Conservation (phyloP, 495 filamentous ascomycete genomes). For the Apodospora peruviana region DNA sequence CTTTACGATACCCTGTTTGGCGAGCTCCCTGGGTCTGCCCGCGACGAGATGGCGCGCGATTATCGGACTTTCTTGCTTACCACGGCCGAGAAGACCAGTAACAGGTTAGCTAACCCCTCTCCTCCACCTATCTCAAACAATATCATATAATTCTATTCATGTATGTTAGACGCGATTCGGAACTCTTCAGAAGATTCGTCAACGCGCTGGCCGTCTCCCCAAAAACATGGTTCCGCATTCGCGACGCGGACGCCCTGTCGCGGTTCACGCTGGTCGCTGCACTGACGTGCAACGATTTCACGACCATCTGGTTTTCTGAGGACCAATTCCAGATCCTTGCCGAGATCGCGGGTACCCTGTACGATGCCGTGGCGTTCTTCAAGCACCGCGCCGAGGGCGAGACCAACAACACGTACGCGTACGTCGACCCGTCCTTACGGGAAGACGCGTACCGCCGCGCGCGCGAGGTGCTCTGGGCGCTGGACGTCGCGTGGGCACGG, state of each 20-base stretch:
- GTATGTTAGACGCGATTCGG: not conserved
- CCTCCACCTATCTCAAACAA: not conserved
- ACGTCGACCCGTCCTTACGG: not conserved
- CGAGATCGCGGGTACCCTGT: not conserved
- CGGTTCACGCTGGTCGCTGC: not conserved
- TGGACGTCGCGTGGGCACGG: not conserved
- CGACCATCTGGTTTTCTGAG: not conserved
- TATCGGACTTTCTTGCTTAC: conserved; percentile 10
- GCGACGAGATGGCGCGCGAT: conserved; percentile 10
- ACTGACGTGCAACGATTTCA: not conserved
- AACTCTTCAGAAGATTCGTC: not conserved
- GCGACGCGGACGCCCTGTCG: not conserved
- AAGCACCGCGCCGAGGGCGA: not conserved
- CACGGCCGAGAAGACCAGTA: conserved; percentile 12
- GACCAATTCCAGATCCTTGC: not conserved
- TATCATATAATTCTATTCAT: not conserved
- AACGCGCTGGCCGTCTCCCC: not conserved
- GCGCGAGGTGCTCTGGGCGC: not conserved
- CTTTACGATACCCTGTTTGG: conserved; percentile 7
- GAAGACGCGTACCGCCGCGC: not conserved
- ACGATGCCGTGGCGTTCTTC: not conserved
- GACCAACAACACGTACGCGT: not conserved
- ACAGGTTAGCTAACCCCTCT: not conserved
- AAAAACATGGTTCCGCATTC: not conserved
- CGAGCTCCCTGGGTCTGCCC: conserved; percentile 1